Conservation (phyloP, 1,284 basidiomycete genomes). For the Bondarzewia mesenterica region DNA sequence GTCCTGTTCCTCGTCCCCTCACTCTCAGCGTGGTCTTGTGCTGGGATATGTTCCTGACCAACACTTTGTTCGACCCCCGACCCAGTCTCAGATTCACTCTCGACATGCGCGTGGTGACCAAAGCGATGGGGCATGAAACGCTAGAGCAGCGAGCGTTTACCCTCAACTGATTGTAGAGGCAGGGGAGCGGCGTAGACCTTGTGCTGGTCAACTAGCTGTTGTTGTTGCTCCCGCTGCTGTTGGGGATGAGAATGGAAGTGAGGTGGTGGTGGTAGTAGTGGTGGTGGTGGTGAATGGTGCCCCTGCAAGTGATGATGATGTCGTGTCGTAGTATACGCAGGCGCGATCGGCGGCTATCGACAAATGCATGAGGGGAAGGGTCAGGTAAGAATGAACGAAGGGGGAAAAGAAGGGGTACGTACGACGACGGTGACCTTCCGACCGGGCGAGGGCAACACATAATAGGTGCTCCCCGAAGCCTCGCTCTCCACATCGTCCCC, state of each 20-base stretch:
- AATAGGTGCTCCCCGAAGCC: slow-evolving; percentile 62
- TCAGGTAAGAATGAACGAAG: neutral
- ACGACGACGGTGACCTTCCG: slow-evolving; percentile 68
- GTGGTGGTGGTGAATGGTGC: neutral
- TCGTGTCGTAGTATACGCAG: neutral
- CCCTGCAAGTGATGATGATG: neutral
- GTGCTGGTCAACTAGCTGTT: too few species aligned
- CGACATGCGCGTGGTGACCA: too few species aligned
- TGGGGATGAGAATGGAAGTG: too few species aligned
- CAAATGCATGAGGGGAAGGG: neutral
- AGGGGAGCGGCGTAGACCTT: neutral
- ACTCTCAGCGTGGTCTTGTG: too few species aligned
- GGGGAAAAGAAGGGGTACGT: slow-evolving; percentile 25
- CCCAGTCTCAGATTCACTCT: too few species aligned
- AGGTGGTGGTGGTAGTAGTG: too few species aligned
- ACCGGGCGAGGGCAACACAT: slow-evolving; percentile 55
- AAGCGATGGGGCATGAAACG: too few species aligned
- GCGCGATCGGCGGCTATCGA: neutral
- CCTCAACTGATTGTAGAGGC: neutral
- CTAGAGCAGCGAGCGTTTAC: neutral
- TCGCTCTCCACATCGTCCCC: slow-evolving; percentile 34
- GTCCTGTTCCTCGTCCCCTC: too few species aligned
- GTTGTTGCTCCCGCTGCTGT: too few species aligned
- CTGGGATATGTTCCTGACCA: too few species aligned
- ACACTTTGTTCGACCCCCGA: too few species aligned